phyloP scores from a whole-genome alignment of 2,329 filamentous ascomycete genomes.

The Cladosporium halotolerans region DNA sequence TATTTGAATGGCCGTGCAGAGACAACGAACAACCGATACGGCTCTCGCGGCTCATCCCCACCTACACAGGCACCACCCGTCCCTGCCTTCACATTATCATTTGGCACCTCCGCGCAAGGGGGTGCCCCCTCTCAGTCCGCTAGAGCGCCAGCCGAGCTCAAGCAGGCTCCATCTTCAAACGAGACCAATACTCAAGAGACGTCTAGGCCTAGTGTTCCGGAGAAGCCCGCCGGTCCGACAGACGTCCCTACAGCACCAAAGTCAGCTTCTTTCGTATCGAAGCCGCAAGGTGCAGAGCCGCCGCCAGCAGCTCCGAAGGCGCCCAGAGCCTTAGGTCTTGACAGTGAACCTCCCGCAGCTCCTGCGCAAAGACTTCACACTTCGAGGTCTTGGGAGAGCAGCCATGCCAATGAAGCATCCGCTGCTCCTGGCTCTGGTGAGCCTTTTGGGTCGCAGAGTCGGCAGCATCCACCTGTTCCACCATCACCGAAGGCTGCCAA shows the following conservation, averaged over 20 bases:
- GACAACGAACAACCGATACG: constrained; percentile 41
- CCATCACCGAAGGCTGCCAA: constrained; percentile 18
- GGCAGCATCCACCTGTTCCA: constrained; percentile 12
- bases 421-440: constrained; percentile 20
- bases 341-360: constrained; percentile 18
- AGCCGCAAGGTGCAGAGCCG: constrained; percentile 20
- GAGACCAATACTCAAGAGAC: constrained; percentile 5
- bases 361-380: constrained; percentile 24
- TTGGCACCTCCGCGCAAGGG: constrained; percentile 24
- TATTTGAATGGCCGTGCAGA: constrained; percentile 41
- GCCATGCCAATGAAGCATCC: constrained; percentile 21
- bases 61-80: constrained; percentile 49
- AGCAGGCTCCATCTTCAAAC: constrained; percentile 2
- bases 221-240: constrained; percentile 1
- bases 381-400: constrained; percentile 25
- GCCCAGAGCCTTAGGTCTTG: constrained; percentile 24
- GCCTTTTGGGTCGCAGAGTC: constrained; percentile 6
- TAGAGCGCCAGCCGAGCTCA: constrained; percentile 20
- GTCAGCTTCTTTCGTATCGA: constrained; percentile 36
- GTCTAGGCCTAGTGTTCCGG: not conserved
- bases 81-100: constrained; percentile 44
- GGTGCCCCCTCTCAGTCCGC: constrained; percentile 20
- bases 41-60: constrained; percentile 43
- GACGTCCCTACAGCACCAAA: constrained; percentile 31
- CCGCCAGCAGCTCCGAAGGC: constrained; percentile 28